These are phyloP conservation scores for Botrytis medusae DNA, from an alignment of 2,329 filamentous ascomycete species.

Conservation along the genomic window DNA sequence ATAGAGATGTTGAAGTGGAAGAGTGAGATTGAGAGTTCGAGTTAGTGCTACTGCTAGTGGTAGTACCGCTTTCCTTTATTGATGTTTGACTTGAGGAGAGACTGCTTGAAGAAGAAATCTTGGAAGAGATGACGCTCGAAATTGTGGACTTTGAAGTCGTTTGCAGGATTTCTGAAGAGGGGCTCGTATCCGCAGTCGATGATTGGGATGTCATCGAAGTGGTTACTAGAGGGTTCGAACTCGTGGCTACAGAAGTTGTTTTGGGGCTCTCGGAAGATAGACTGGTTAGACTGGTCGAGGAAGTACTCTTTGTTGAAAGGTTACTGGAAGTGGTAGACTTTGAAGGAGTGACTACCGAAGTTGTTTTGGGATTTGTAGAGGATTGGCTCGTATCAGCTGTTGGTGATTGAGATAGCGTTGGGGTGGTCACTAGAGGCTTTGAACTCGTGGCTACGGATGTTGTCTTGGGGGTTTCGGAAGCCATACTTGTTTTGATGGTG, in stretches of 20 bases:
- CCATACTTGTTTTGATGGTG: background rate
- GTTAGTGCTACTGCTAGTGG: background rate
- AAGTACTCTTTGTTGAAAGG: background rate
- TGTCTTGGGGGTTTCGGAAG: background rate
- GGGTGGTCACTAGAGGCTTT: background rate
- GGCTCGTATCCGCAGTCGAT: background rate
- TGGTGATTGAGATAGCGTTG: background rate
- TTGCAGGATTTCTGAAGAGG: background rate
- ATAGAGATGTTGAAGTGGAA: background rate
- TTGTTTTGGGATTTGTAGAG: background rate
- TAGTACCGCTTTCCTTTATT: background rate
- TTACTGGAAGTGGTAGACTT: background rate
- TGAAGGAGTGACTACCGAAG: background rate
- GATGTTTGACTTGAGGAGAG: background rate
- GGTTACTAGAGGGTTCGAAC: background rate
- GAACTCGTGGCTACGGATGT: background rate
- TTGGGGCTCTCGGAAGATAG: background rate
- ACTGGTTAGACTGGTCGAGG: background rate
- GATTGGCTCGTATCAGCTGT: background rate
- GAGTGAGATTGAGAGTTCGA: background rate
- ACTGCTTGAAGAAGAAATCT: background rate
- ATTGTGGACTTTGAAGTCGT: background rate
- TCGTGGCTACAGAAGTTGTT: background rate
- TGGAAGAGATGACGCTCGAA: background rate
- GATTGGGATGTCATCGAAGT: background rate